Base-by-base conservation (phyloP, 495 filamentous ascomycete species). In the Neurospora pannonica region DNA sequence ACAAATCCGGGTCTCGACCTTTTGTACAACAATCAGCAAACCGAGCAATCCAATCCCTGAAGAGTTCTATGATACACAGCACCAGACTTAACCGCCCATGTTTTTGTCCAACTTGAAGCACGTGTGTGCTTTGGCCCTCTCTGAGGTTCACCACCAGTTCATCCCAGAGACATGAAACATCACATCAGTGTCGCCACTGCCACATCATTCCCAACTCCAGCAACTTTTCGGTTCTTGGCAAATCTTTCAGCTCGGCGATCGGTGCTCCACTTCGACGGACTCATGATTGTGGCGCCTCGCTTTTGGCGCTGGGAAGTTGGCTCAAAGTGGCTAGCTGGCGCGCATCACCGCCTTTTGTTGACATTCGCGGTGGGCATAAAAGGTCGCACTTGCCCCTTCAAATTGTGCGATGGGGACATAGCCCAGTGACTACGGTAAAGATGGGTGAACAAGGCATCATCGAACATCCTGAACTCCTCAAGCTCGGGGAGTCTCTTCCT, bases 401-500 rank as follows among this genome's bases (percentile, higher is more conserved):
- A 46, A 46, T 5, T 46, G 8, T 46, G 42, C 42, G 9, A 46
- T 8, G 19, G 7, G 19, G 8, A n/a, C 19, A 46, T 46, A 46
- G 19, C 19, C 19, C 8, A 46, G n/a, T 46, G 42, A 21, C 19
- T 5, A 21, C 42, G n/a, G n/a, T 21, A 46, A 67, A 67, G 15
- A 28, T 17, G 54, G 7, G 28, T 19, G 54, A 34, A 36, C 19
- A 19, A 0, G 54, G 54, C 6, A 60, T 70, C 3, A 75, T 78
- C 6, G 43, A 24, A 2, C 17, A 48, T 11, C 77, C 76, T 4
- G 76, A 79, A 54, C 3, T 24, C 5, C 46, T 79, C 21, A 34
- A 38, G 1, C 24, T 79, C 2, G 77, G 77, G 0, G 70, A 38
- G 10, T 42, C 74, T 8, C 39, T 79, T 0, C 77, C 77, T 13